Base-by-base conservation (phyloP, 352 stramenopile species). In the Globisporangium cystogenes region DNA sequence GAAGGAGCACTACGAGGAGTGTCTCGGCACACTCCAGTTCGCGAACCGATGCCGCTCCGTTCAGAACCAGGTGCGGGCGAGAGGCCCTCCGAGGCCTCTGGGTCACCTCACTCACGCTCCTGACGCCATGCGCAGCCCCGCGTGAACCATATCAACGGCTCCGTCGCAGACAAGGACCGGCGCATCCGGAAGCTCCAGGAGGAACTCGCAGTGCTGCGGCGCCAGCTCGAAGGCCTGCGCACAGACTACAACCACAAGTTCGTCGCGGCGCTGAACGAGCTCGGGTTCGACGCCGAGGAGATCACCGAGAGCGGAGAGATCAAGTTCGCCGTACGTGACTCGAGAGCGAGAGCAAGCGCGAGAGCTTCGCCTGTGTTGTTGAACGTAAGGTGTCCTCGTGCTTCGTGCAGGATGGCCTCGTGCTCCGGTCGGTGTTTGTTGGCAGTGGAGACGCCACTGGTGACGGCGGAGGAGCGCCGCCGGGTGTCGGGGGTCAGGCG, bases 1-100 rank as follows among this genome's bases (percentile, higher is more conserved):
- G 79, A 90, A 77, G 47, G 78, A 92, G 46, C 86, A 96, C 63
- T 95, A 95, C 42, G 87, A 96, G 60, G 87, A 96, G 45, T 96
- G 87, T 59, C 71, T 97, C 4, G 87, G 82, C 42, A 96, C 89
- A 6, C 68, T 96, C 2, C 87, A 97, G 60, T 96, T 97, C 60
- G 89, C 89, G 5, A 96, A 97, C 48, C 79, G 87, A 24, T 96
- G 86, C 55, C 82, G 89, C 58, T 95, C 85, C 1, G 89, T 96
- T 35, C 81, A 95, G 42, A 97, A 97, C 52, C 81, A 96, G 42
- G 75, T 80, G 61, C 41, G 46, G 20, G 10, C 8, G 14, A 37
- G n/a, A 3, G n/a, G 14, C 46, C 14, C 58, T 14, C 15, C n/a
- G n/a, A n/a, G n/a, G n/a, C n/a, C n/a, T n/a, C n/a, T n/a, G n/a